phyloP scores from a whole-genome alignment of 1,284 basidiomycete species.

The Lentinula novae-zelandiae region DNA sequence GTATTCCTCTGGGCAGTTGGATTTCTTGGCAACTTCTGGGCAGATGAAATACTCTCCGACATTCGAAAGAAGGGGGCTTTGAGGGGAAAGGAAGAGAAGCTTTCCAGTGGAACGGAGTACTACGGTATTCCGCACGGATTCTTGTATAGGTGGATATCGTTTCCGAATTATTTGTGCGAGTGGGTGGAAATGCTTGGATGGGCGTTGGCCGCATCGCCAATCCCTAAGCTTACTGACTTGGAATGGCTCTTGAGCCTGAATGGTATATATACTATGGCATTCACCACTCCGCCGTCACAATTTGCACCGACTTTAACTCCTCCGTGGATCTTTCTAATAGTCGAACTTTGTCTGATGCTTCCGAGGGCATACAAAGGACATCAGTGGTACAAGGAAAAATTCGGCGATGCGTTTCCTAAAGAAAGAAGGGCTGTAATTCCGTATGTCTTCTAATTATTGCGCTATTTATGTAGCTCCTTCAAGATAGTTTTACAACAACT shows the following conservation, averaged over 20 bases:
- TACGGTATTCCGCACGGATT: constrained; percentile 85
- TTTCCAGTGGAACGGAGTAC: constrained; percentile 31
- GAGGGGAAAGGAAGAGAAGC: constrained; percentile 18
- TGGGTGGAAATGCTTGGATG: constrained; percentile 87
- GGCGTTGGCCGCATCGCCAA: constrained; percentile 58
- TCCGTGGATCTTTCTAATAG: constrained; percentile 73
- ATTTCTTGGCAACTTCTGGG: constrained; percentile 75
- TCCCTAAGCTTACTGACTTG: constrained; percentile 22
- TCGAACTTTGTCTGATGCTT: constrained; percentile 72
- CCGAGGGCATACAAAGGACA: constrained; percentile 80
- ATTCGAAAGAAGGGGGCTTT: constrained; percentile 37
- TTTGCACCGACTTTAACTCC: constrained; percentile 50
- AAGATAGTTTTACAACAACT: background rate
- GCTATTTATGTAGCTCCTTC: background rate
- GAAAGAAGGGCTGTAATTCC: constrained; percentile 66
- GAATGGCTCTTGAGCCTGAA: background rate
- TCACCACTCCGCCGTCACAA: constrained; percentile 22
- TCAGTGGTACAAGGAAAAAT: constrained; percentile 73
- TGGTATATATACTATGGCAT: background rate
- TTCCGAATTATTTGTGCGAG: constrained; percentile 91
- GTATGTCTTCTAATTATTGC: constrained; percentile 42
- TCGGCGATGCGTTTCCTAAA: constrained; percentile 61
- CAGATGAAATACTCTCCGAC: constrained; percentile 86
- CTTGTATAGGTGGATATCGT: constrained; percentile 79
- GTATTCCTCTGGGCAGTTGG: constrained; percentile 67